Evolutionary conservation across 306 rosid genomes (phyloP).

Genomic region (Leucaena leucocephala): DNA sequence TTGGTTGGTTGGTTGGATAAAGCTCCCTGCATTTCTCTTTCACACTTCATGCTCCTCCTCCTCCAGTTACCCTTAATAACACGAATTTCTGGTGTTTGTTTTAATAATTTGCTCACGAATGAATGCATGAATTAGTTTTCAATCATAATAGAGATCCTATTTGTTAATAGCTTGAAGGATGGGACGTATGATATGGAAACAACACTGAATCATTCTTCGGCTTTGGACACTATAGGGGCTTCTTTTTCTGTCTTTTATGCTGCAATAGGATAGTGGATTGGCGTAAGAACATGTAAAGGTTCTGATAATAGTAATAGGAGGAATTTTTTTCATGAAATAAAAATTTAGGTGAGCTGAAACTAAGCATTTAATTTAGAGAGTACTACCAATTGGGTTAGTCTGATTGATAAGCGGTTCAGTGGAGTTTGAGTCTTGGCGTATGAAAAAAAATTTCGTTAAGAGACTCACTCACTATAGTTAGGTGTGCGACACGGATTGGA

Average conservation of each 20-base stretch:
- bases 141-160: background rate
- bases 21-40: conserved; percentile 43
- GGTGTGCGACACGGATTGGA: too few relatives aligned
- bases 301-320: conserved; percentile 28
- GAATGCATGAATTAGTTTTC: background rate
- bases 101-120: background rate
- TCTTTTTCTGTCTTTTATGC: conserved; percentile 28
- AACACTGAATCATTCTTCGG: conserved; percentile 14
- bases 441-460: too few relatives aligned
- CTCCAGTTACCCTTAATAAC: conserved; percentile 55
- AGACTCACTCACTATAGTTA: too few relatives aligned
- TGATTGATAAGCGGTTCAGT: too few relatives aligned
- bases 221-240: conserved; percentile 27
- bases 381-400: too few relatives aligned
- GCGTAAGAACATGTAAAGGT: conserved; percentile 14
- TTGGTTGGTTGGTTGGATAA: conserved; percentile 59
- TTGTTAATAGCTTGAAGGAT: conserved; percentile 23
- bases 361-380: too few relatives aligned
- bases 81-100: conserved; percentile 47
- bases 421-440: too few relatives aligned
- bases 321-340: background rate
- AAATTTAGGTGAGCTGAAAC: too few relatives aligned
- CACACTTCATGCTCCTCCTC: conserved; percentile 55
- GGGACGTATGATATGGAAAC: background rate
- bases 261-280: conserved; percentile 30